These are phyloP conservation scores for Penicillium sclerotigenum DNA, from an alignment of 2,329 filamentous ascomycete species.

Conservation along the genomic window DNA sequence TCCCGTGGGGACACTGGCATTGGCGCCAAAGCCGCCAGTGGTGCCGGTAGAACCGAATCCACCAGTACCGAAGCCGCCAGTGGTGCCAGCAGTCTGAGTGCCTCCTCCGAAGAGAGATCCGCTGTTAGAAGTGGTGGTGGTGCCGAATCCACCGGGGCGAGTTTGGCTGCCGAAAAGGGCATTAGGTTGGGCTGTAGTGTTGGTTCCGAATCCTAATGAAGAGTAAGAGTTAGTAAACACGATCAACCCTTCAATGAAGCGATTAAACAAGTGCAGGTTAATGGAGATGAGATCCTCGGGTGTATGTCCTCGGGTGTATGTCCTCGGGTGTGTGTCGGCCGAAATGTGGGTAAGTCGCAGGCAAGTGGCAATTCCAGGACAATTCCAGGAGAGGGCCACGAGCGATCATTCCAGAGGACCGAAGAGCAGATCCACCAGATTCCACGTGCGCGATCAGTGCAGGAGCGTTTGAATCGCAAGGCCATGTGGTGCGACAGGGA, in stretches of 20 bases:
- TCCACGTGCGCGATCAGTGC: background rate
- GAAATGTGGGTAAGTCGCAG: background rate
- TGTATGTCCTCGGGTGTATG: background rate
- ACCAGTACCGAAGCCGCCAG: conserved; percentile 29
- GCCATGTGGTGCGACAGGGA: conserved; percentile 8
- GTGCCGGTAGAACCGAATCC: conserved; percentile 26
- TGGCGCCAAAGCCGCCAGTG: conserved; percentile 27
- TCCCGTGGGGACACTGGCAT: conserved; percentile 22
- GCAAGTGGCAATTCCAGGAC: background rate
- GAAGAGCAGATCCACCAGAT: background rate
- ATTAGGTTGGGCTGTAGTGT: conserved; percentile 27
- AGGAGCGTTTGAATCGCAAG: background rate
- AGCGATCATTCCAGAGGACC: background rate
- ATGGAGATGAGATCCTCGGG: background rate
- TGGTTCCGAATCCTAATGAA: conserved; percentile 37
- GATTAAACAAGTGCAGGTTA: background rate
- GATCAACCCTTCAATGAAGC: conserved; percentile 1
- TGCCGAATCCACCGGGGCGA: conserved; percentile 32
- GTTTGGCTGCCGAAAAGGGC: conserved; percentile 38
- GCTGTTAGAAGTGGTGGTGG: conserved; percentile 28
- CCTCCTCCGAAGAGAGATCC: conserved; percentile 37
- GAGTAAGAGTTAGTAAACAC: conserved; percentile 18
- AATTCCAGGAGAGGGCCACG: background rate
- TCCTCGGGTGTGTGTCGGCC: background rate
- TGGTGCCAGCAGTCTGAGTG: conserved; percentile 21